Percentiles rank a stretch among this genome's conserved stretches.
Conservation (phyloP, 2,329 filamentous ascomycete genomes). For the Spiromastix sp. region DNA sequence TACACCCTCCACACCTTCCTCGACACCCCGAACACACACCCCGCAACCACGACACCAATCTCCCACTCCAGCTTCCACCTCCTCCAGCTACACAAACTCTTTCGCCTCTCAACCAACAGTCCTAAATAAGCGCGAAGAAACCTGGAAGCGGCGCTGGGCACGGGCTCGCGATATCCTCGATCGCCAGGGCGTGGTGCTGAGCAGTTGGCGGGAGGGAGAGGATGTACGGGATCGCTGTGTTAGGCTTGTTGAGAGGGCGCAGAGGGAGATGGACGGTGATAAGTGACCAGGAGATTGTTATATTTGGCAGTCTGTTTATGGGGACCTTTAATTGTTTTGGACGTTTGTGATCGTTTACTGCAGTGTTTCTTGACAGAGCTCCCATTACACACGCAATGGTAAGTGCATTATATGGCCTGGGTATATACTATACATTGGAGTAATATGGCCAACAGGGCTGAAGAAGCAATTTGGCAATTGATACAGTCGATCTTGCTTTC, state of each 20-base stretch:
- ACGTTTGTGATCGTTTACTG: too few relatives aligned
- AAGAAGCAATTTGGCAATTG: too few relatives aligned
- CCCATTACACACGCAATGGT: too few relatives aligned
- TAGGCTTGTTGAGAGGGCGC: slow-evolving; percentile 31
- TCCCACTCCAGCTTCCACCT: background rate
- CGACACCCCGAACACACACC: slow-evolving; percentile 1
- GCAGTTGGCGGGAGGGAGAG: slow-evolving; percentile 36
- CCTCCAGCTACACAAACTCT: slow-evolving; percentile 6
- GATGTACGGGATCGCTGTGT: slow-evolving; percentile 36
- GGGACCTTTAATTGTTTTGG: too few relatives aligned
- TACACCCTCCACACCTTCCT: background rate
- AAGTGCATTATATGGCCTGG: too few relatives aligned
- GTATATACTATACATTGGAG: too few relatives aligned
- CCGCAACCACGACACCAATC: background rate
- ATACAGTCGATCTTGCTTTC: too few relatives aligned
- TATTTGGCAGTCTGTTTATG: background rate
- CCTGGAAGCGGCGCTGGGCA: slow-evolving; percentile 39
- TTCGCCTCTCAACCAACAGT: slow-evolving; percentile 3
- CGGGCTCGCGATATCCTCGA: slow-evolving; percentile 34
- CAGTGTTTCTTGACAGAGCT: too few relatives aligned
- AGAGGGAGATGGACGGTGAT: slow-evolving; percentile 16
- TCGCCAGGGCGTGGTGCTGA: slow-evolving; percentile 32
- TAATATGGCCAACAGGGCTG: too few relatives aligned
- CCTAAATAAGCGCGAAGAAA: slow-evolving; percentile 38
- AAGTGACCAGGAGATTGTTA: background rate